A percentile compares a stretch with the other conserved stretches of the same genome.
phyloP scores from a whole-genome alignment of 352 stramenopile genomes.

The Globisporangium irregulare region DNA sequence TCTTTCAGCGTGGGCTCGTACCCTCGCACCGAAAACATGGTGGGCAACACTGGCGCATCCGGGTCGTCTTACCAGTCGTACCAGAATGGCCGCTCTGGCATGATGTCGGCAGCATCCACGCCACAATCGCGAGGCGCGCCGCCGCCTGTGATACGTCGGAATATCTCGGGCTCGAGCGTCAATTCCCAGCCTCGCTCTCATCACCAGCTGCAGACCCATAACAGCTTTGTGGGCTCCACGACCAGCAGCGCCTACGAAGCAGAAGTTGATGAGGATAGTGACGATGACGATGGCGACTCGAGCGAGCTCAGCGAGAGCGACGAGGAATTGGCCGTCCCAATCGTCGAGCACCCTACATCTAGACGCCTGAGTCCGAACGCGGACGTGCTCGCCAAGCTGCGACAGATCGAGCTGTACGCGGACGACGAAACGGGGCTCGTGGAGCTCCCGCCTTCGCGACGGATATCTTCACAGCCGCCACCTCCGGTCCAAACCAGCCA shows the following conservation, averaged over 20 bases:
- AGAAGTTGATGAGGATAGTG: background rate
- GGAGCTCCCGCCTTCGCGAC: constrained; percentile 25
- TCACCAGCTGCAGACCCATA: background rate
- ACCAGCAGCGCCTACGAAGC: constrained; percentile 11
- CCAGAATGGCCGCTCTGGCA: constrained; percentile 1
- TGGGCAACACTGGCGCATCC: background rate
- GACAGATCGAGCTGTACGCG: constrained; percentile 26
- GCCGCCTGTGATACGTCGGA: constrained; percentile 2
- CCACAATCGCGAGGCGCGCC: background rate
- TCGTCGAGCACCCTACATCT: background rate
- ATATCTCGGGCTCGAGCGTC: constrained; percentile 10
- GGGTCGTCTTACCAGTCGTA: constrained; percentile 2
- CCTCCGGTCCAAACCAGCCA: constrained; percentile 20
- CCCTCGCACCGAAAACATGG: background rate
- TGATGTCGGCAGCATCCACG: background rate
- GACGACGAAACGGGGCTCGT: constrained; percentile 35
- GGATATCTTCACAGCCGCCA: constrained; percentile 18
- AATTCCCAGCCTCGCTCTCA: constrained; percentile 10
- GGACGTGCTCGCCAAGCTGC: constrained; percentile 15
- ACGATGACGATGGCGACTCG: constrained; percentile 21
- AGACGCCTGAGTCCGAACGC: constrained; percentile 5
- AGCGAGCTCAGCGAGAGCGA: constrained; percentile 15
- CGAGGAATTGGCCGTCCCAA: constrained; percentile 3
- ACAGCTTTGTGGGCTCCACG: constrained; percentile 6
- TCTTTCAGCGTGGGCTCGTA: background rate